phyloP scores from a whole-genome alignment of 2,329 filamentous ascomycete species.

The Colletotrichum plurivorum region DNA sequence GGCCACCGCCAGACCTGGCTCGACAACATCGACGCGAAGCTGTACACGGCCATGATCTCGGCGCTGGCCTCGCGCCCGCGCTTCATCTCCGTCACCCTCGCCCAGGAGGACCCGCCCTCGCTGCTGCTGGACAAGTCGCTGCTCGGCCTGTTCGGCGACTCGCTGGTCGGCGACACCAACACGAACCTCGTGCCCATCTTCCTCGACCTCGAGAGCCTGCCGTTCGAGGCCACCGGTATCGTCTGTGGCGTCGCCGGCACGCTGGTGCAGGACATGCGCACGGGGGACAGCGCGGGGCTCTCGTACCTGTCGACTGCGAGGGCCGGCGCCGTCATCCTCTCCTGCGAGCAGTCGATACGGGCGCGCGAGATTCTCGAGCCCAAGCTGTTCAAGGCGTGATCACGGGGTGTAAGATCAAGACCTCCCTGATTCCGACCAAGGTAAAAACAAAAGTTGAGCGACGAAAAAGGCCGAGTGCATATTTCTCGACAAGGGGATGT shows the following conservation, averaged over 20 bases:
- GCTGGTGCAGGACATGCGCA: slow-evolving; percentile 79
- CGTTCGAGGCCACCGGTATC: slow-evolving; percentile 92
- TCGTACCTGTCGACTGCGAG: slow-evolving; percentile 91
- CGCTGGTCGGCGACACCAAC: slow-evolving; percentile 81
- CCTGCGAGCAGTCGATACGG: slow-evolving; percentile 78
- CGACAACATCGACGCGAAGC: slow-evolving; percentile 72
- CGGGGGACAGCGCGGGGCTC: slow-evolving; percentile 76
- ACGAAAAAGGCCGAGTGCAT: background rate
- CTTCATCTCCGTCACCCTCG: slow-evolving; percentile 82
- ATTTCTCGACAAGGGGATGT: background rate
- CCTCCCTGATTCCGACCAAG: background rate
- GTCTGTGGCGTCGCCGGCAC: slow-evolving; percentile 93
- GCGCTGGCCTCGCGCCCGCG: slow-evolving; percentile 73
- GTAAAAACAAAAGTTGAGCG: background rate
- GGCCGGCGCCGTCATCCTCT: slow-evolving; percentile 90
- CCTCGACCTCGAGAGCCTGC: slow-evolving; percentile 84
- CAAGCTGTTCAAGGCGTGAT: slow-evolving; percentile 56
- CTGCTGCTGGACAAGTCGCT: slow-evolving; percentile 80
- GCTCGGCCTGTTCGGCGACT: slow-evolving; percentile 76
- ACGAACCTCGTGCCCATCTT: slow-evolving; percentile 87
- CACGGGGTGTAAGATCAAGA: no score
- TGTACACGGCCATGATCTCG: slow-evolving; percentile 74
- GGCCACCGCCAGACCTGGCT: slow-evolving; percentile 63
- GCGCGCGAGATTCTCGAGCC: slow-evolving; percentile 79
- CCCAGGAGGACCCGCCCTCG: slow-evolving; percentile 80